phyloP scores from a whole-genome alignment of 2,329 filamentous ascomycete genomes.

The Paramyrothecium roridum region DNA sequence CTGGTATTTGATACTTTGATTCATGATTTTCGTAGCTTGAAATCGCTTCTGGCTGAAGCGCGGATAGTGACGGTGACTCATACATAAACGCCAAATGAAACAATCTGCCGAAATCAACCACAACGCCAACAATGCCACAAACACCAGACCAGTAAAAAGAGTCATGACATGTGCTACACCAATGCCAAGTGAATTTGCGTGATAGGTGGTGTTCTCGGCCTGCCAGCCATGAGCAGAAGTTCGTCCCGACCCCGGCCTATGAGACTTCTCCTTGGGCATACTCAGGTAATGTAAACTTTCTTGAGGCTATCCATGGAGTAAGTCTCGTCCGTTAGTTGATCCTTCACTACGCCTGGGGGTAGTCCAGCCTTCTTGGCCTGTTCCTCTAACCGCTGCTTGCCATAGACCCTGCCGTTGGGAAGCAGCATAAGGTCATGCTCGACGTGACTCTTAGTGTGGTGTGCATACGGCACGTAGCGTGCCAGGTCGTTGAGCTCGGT shows the following conservation, averaged over 20 bases:
- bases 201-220: too few relatives aligned
- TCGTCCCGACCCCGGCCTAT: background rate
- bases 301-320: conserved; percentile 62
- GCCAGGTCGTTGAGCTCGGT: conserved; percentile 93
- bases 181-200: too few relatives aligned
- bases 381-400: conserved; percentile 67
- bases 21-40: too few relatives aligned
- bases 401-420: conserved; percentile 85
- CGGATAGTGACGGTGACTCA: too few relatives aligned
- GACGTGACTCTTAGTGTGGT: conserved; percentile 91
- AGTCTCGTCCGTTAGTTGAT: conserved; percentile 72
- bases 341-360: conserved; percentile 63
- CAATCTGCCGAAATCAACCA: too few relatives aligned
- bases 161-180: too few relatives aligned
- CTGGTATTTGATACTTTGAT: background rate
- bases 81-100: too few relatives aligned
- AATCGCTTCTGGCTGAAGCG: too few relatives aligned
- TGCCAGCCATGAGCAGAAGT: background rate
- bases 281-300: conserved; percentile 86
- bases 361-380: conserved; percentile 79
- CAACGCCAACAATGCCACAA: too few relatives aligned
- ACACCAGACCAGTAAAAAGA: too few relatives aligned
- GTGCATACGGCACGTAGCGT: conserved; percentile 84
- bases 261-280: background rate
- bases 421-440: conserved; percentile 83